Evolutionary conservation across 768 basidiomycete species (phyloP), one percentile per base, ranked within the genome.

Genomic region (Mycena capillaripes): DNA sequence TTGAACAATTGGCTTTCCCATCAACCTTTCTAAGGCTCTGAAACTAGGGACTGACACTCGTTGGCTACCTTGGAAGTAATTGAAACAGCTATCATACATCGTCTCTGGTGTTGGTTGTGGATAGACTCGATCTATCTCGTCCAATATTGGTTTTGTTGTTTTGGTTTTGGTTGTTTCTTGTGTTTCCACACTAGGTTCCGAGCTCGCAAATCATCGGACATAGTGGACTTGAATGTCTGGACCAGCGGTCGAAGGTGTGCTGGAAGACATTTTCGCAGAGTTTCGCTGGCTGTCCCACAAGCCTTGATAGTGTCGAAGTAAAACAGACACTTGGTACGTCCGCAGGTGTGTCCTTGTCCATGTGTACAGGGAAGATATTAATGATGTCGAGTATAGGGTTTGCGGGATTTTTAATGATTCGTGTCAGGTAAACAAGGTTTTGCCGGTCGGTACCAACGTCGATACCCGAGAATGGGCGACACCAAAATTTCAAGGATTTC

Each of bases 401-500:
- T 3, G 66, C 46, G 12, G 56, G 44, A 38, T 75, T 63, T 44
- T 59, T 55, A 14, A 66, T 38, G 12, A 46, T 42, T 7, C 58
- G 50, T 38, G 56, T 64, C 42, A 73, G 58, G 57, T 70, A 77
- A 5, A 70, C 23, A 2, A 77, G 75, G 52, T 77, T 75, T 14
- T 52, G 27, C 2, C 71, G 74, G 50, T 70, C 68, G n/a, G 52
- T 48, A 16, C 76, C 75, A 57, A 76, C 68, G 46, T 77, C 76
- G n/a, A 75, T 34, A 29, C 76, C 75, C 76, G 75, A 77, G 44
- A 77, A 77, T 6, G 74, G 76, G 8, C 69, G 48, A 34, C 61
- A 44, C 40, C 76, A 75, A 34, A 73, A 77, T 48, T 59, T 38
- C 4, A 76, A 52, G 7, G 65, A 60, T 23, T 72, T 60, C 76